These are phyloP conservation scores for Eutypa lata DNA, from an alignment of 2,329 filamentous ascomycete genomes.

Conservation along the genomic window DNA sequence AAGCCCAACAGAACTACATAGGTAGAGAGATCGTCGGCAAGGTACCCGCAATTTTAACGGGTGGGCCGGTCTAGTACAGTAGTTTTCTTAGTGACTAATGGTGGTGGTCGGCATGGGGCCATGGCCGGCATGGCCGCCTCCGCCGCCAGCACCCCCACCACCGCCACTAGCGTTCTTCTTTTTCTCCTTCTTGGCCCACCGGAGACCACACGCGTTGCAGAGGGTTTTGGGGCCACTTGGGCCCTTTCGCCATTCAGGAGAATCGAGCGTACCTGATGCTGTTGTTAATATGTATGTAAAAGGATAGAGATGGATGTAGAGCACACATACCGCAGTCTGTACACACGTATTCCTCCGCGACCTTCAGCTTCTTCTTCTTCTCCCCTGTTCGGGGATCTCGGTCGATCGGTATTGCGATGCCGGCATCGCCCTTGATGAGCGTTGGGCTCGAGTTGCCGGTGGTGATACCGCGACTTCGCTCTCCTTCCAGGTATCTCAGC, in stretches of 20 bases:
- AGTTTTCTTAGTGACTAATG: too few relatives aligned
- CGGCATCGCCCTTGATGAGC: constrained; percentile 80
- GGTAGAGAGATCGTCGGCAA: background rate
- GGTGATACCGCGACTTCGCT: constrained; percentile 82
- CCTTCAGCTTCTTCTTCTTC: constrained; percentile 86
- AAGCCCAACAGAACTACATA: too few relatives aligned
- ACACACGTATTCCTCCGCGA: constrained; percentile 86
- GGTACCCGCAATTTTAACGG: too few relatives aligned
- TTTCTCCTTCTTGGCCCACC: constrained; percentile 80
- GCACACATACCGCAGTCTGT: constrained; percentile 77
- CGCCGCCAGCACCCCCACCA: constrained; percentile 8
- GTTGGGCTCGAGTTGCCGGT: constrained; percentile 80
- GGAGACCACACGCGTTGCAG: constrained; percentile 87
- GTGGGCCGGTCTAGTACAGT: too few relatives aligned
- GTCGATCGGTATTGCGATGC: constrained; percentile 79
- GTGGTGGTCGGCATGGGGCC: constrained; percentile 5
- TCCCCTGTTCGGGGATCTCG: constrained; percentile 69
- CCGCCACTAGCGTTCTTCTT: constrained; percentile 43
- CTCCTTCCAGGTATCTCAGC: constrained; percentile 80
- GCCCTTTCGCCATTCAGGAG: constrained; percentile 93
- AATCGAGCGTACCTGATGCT: constrained; percentile 70
- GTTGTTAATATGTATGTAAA: constrained; percentile 7
- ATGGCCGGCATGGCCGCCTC: constrained; percentile 4
- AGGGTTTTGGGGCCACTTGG: constrained; percentile 90
- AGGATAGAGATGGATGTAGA: background rate